phyloP scores from a whole-genome alignment of 371 early-diverging fungal species.

The Lichtheimia ornata region DNA sequence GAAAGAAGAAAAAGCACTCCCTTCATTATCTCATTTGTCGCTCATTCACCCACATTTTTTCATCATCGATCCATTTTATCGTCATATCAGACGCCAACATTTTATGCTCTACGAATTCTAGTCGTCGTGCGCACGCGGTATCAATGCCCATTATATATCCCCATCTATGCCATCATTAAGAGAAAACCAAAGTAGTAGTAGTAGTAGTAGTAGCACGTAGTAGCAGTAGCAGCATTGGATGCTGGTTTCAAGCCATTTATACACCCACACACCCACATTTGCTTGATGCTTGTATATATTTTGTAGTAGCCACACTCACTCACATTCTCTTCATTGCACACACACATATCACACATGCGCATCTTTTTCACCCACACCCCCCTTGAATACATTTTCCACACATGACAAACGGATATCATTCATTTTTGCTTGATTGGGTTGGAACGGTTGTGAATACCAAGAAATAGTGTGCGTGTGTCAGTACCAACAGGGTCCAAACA shows the following conservation, averaged over 20 bases:
- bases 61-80: too few species aligned
- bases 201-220: neutral
- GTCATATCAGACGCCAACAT: too few species aligned
- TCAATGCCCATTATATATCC: slow-evolving; percentile 1
- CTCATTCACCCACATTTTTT: neutral
- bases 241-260: slow-evolving; percentile 2
- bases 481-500: too few species aligned
- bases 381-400: neutral
- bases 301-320: slow-evolving; percentile 12
- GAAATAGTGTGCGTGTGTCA: too few species aligned
- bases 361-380: neutral
- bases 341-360: neutral
- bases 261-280: neutral
- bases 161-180: slow-evolving; percentile 1
- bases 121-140: too few species aligned
- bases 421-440: too few species aligned
- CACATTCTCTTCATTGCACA: neutral
- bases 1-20: slow-evolving; percentile 1
- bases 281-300: slow-evolving; percentile 12
- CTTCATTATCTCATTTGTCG: neutral
- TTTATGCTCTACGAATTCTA: too few species aligned
- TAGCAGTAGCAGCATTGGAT: slow-evolving; percentile 2
- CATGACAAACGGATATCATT: too few species aligned
- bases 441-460: too few species aligned
- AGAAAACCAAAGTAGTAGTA: slow-evolving; percentile 10